Percentiles rank a stretch among this genome's conserved stretches.
These are phyloP conservation scores for Edaphochlamys debaryana DNA, from an alignment of 139 green algal genomes.

Conservation along the genomic window DNA sequence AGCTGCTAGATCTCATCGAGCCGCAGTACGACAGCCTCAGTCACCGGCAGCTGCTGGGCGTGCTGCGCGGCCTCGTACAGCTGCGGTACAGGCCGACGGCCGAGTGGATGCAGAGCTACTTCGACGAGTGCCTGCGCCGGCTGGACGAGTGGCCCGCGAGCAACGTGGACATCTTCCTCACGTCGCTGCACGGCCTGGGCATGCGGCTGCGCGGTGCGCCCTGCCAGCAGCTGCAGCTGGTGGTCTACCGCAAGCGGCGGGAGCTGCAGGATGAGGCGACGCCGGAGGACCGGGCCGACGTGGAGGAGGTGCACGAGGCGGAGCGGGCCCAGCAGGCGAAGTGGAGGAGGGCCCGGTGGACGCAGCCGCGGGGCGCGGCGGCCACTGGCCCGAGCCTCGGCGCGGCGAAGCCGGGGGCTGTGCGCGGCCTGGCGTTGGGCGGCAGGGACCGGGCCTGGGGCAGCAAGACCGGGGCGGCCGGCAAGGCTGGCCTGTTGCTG, in stretches of 20 bases:
- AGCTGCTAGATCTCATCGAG: not conserved
- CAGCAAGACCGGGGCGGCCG: not conserved
- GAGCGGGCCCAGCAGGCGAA: not conserved
- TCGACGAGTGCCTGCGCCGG: not conserved
- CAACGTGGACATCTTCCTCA: not conserved
- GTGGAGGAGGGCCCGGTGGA: not conserved
- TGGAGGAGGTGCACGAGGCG: too few species aligned
- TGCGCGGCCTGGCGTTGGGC: not conserved
- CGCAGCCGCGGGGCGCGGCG: not conserved
- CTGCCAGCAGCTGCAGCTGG: not conserved
- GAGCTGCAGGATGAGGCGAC: not conserved
- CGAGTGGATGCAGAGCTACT: conserved; percentile 6
- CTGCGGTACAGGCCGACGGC: conserved; percentile 17
- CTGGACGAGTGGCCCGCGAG: not conserved
- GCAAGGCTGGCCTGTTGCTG: not conserved
- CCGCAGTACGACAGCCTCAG: not conserved
- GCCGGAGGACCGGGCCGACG: not conserved
- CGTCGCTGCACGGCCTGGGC: conserved; percentile 3
- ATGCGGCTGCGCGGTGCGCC: not conserved
- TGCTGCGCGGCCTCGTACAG: not conserved
- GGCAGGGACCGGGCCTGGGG: not conserved
- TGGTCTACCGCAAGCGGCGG: conserved; percentile 1
- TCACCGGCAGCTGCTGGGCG: not conserved
- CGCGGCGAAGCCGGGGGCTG: not conserved
- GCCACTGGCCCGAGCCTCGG: too few species aligned